phyloP scores from a whole-genome alignment of 495 filamentous ascomycete genomes.

The Aspergillus panamensis region DNA sequence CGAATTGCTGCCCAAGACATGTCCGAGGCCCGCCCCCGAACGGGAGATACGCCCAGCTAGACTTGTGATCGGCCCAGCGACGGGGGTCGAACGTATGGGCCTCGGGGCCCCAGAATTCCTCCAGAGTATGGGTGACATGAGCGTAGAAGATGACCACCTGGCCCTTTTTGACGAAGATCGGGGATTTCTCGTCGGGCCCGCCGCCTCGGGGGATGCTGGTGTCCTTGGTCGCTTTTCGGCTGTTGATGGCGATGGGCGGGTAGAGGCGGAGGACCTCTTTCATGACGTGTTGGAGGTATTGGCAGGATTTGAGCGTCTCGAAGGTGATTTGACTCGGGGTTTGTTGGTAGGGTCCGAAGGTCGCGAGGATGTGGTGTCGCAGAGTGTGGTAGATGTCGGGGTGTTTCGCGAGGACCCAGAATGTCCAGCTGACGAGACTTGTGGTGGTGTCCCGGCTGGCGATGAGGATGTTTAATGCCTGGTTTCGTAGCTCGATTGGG shows the following conservation, averaged over 20 bases:
- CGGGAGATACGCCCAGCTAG: constrained; percentile 61
- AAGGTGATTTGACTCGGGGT: not conserved
- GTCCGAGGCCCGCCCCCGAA: constrained; percentile 75
- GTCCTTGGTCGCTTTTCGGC: constrained; percentile 55
- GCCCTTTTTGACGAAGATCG: constrained; percentile 60
- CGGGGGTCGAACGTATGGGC: constrained; percentile 59
- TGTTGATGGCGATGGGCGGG: constrained; percentile 60
- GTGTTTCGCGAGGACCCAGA: constrained; percentile 50
- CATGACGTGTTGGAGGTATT: constrained; percentile 68
- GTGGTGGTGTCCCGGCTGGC: constrained; percentile 61
- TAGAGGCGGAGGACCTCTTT: constrained; percentile 52
- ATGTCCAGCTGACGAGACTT: constrained; percentile 51
- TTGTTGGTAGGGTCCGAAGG: not conserved
- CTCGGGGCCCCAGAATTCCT: constrained; percentile 35
- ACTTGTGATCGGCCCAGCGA: constrained; percentile 51
- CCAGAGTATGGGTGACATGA: constrained; percentile 68
- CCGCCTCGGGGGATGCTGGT: constrained; percentile 67
- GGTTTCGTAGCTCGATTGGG: not conserved
- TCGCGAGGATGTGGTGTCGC: constrained; percentile 45
- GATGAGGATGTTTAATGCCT: constrained; percentile 36
- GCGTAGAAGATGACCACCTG: constrained; percentile 45
- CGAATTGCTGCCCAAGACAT: constrained; percentile 69
- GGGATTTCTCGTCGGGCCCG: constrained; percentile 59
- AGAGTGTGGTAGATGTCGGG: constrained; percentile 42
- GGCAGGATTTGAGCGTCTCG: constrained; percentile 60